phyloP scores from a whole-genome alignment of 495 filamentous ascomycete species.

The Annulohypoxylon nitens region DNA sequence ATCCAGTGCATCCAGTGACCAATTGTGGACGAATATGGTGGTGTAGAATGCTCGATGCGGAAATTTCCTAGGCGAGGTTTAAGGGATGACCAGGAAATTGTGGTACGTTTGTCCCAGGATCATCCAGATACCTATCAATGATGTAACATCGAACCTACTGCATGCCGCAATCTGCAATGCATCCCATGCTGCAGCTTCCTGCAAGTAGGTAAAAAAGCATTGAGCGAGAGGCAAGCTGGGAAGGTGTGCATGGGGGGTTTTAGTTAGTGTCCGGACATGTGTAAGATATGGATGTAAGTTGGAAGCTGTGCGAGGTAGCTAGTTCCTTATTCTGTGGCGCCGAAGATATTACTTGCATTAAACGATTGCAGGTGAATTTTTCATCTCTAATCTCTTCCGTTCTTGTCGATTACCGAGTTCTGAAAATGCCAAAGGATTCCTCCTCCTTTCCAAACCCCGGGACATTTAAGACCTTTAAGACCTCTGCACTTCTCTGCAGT shows the following conservation, averaged over 20 bases:
- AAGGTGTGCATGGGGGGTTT: conserved; percentile 1
- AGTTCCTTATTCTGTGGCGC: conserved; percentile 20
- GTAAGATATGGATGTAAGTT: too few relatives aligned
- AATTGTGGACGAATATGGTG: conserved; percentile 31
- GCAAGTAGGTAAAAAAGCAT: conserved; percentile 23
- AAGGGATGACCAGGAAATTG: conserved; percentile 33
- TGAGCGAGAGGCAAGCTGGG: not conserved
- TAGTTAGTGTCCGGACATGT: conserved; percentile 3
- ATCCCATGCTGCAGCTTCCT: conserved; percentile 38
- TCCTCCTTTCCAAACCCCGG: not conserved
- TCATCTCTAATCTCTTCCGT: conserved; percentile 16
- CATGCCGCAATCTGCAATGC: conserved; percentile 39
- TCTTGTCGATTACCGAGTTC: not conserved
- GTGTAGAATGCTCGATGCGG: conserved; percentile 37
- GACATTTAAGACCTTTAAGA: not conserved
- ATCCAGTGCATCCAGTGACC: conserved; percentile 27
- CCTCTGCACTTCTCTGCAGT: not conserved
- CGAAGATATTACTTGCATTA: conserved; percentile 18
- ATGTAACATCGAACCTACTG: conserved; percentile 17
- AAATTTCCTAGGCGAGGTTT: conserved; percentile 39
- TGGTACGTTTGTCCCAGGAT: conserved; percentile 13
- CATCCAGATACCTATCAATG: conserved; percentile 8
- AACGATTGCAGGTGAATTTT: not conserved
- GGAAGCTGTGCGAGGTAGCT: not conserved
- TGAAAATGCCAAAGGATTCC: conserved; percentile 1